Conservation (phyloP, 768 basidiomycete species). For the Kwoniella heveanensis region DNA sequence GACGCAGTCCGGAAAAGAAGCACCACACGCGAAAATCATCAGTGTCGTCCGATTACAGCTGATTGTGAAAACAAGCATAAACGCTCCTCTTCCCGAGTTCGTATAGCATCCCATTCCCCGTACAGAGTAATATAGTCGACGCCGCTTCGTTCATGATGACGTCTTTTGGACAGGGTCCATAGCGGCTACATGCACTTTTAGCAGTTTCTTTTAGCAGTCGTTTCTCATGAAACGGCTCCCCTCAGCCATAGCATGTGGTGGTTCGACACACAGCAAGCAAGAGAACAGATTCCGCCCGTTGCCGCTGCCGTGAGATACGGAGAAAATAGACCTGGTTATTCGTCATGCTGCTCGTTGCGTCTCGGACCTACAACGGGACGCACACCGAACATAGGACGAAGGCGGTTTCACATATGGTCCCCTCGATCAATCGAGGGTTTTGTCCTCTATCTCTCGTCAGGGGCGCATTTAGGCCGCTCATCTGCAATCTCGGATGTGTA, state of each 20-base stretch:
- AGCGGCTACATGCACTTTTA: not conserved
- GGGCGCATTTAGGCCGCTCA: not conserved
- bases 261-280: too few species aligned
- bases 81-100: not conserved
- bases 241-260: too few species aligned
- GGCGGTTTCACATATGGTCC: not conserved
- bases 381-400: too few species aligned
- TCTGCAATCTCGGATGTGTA: not conserved
- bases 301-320: not conserved
- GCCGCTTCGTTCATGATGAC: conserved; percentile 1
- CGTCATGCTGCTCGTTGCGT: not conserved
- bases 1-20: not conserved
- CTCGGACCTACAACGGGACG: not conserved
- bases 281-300: not conserved
- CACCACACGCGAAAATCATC: not conserved
- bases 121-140: not conserved
- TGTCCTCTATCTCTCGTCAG: too few species aligned
- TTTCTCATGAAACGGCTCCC: too few species aligned
- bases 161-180: too few species aligned
- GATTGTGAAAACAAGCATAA: conserved; percentile 1
- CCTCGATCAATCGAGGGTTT: not conserved
- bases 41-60: not conserved
- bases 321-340: not conserved
- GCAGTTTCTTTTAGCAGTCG: not conserved
- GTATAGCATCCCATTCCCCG: not conserved